A percentile compares a stretch with the other conserved stretches of the same genome.
These are phyloP conservation scores for Fusarium proliferatum DNA, from an alignment of 2,329 filamentous ascomycete genomes.

Conservation along the genomic window DNA sequence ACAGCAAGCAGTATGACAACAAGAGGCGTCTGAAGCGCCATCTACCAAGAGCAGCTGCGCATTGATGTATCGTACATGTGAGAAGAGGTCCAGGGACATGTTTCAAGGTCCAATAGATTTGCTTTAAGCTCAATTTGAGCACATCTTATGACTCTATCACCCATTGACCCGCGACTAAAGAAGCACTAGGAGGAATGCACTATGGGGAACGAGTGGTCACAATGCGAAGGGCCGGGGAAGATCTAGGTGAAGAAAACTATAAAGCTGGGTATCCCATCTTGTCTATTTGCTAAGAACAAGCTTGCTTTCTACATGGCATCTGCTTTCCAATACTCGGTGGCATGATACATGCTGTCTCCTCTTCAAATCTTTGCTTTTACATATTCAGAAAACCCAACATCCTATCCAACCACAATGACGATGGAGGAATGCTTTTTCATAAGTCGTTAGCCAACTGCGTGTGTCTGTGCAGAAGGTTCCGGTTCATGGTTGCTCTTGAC, in stretches of 20 bases:
- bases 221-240: constrained; percentile 3
- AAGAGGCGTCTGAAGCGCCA: constrained; percentile 41
- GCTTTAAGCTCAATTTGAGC: constrained; percentile 33
- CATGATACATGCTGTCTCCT: constrained; percentile 31
- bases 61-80: constrained; percentile 39
- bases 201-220: constrained; percentile 25
- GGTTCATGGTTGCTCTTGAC: constrained; percentile 35
- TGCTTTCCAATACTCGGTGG: constrained; percentile 26
- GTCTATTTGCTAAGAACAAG: constrained; percentile 43
- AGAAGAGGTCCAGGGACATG: constrained; percentile 31
- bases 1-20: constrained; percentile 28
- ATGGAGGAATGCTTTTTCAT: constrained; percentile 38
- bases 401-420: constrained; percentile 31
- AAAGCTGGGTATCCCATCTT: constrained; percentile 43
- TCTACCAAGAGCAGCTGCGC: constrained; percentile 19
- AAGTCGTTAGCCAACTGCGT: constrained; percentile 33
- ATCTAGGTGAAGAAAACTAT: constrained; percentile 39
- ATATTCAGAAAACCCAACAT: constrained; percentile 36
- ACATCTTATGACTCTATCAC: constrained; percentile 40
- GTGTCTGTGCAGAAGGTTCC: constrained; percentile 27
- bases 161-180: constrained; percentile 30
- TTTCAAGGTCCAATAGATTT: constrained; percentile 41
- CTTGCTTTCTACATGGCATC: constrained; percentile 42
- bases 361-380: constrained; percentile 31
- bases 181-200: constrained; percentile 24